Base-by-base conservation (phyloP, 345 rosid species). In the Pugionium dolabratum region DNA sequence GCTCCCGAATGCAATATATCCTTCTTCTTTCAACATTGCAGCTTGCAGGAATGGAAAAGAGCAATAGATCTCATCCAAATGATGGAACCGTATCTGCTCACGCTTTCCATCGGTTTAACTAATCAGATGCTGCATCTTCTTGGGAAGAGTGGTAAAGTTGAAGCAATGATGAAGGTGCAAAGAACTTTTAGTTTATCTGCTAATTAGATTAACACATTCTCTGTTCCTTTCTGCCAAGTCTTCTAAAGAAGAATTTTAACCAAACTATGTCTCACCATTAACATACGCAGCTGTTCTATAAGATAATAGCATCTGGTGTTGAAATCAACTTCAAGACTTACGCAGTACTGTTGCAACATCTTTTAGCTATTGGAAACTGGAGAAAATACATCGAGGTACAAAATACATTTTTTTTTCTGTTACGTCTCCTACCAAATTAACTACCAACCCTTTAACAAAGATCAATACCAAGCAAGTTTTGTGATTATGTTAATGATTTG, bases 361-460 rank as follows among this genome's bases (percentile, higher is more conserved):
- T 87, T 70, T 69, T 93, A 79, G 85, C 85, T 47, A 75, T 74
- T 63, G 97, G 91, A 55, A 90, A 85, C 76, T 90, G 97, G 98
- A 90, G 96, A 72, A 93, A 93, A 75, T 93, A 90, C 80, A 74
- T 93, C 1, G 98, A 93, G 98, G 97, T 87, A 74, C 36, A 5
- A 3, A 64, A 28, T 2, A 2, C 49, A 1, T 43, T 2, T 29
- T 40, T 47, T 0, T 0, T 48, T 18, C 18, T 18, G 18, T 18
- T 18, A 18, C 18, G 4, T 33, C 45, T 7, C 50, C 32, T 34
- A 9, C 29, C 28, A 35, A 50, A 34, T 26, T 10, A 30, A 4
- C 11, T 2, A 7, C 30, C 6, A 63, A 11, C n/a, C 4, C 3
- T n/a, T 7, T 31, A 7, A 43, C 53, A 56, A 28, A 43, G 54